Base-by-base conservation (phyloP, 116 monocot genomes). In the Trichopus zeylanicus region DNA sequence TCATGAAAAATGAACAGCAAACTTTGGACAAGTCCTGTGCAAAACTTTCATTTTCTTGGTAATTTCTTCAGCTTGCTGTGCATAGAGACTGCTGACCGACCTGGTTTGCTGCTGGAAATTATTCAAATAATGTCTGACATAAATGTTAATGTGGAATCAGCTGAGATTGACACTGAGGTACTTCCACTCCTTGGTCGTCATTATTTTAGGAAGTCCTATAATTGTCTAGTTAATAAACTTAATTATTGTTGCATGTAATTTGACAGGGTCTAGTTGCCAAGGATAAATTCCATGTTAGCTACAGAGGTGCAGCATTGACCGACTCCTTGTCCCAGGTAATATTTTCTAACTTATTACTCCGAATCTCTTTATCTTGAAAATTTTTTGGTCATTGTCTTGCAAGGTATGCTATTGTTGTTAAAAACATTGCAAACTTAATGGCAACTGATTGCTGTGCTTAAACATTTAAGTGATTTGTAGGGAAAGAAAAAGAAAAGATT, bases 241-340 rank as follows among this genome's bases (percentile, higher is more conserved):
- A 4, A 7, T 49, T 9, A 20, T 24, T 21, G 2, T 4, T 49
- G 49, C 22, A 0, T 49, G 23, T 49, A n/a, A n/a, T n/a, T n/a
- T n/a, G 21, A 34, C 70, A 97, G 97, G 97, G 97, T 1, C 34
- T 91, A 52, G 70, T 90, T 23, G 97, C 97, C 7, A 97, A 87
- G 67, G 91, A 87, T 65, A 91, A 75, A 48, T 97, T 97, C 57
- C 84, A 97, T 75, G 97, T 97, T 10, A 97, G 87, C 63, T 97
- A 97, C 72, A 63, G 87, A 62, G 97, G 84, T 58, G 84, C 87
- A 21, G 79, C 87, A 37, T 39, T 97, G 51, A 82, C 75, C 51
- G 56, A 55, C 48, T 73, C 91, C 7, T 53, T 97, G 51, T 80
- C 87, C 27, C 87, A 83, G 90, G 95, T 95, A 57, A 70, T n/a